Percentiles rank a stretch among this genome's conserved stretches.
These are phyloP conservation scores for Zoysia matrella DNA, from an alignment of 202 grass and related monocot genomes.

Conservation along the genomic window DNA sequence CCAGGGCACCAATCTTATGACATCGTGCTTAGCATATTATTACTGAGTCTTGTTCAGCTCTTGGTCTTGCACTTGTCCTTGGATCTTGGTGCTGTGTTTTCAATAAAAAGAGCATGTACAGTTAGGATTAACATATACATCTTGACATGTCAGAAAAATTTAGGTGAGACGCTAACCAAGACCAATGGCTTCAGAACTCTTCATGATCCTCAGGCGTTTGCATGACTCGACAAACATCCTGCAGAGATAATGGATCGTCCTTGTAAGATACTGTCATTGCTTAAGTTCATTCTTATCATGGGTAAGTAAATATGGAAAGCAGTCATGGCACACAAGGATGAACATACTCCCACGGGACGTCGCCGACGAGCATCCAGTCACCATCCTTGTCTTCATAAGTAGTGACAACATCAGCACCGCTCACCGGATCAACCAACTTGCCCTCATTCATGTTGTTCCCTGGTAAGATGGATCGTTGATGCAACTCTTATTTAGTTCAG, in stretches of 20 bases:
- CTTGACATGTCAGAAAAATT: conserved; percentile 50
- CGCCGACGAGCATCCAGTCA: conserved; percentile 85
- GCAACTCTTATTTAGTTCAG: conserved; percentile 9
- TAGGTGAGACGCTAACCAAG: conserved; percentile 41
- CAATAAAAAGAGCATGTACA: conserved; percentile 17
- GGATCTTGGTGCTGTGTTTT: conserved; percentile 69
- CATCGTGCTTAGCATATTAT: conserved; percentile 50
- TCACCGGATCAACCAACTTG: conserved; percentile 48
- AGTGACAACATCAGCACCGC: conserved; percentile 55
- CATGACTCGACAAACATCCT: conserved; percentile 62
- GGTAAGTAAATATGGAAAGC: conserved; percentile 20
- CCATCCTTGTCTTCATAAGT: conserved; percentile 86
- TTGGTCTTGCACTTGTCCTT: conserved; percentile 88
- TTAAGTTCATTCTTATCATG: conserved; percentile 30
- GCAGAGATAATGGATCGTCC: conserved; percentile 24
- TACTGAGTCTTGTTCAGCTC: conserved; percentile 62
- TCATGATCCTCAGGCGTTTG: conserved; percentile 63
- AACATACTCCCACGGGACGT: conserved; percentile 71
- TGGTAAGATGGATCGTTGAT: conserved; percentile 30
- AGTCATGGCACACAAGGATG: conserved; percentile 16
- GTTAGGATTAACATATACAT: conserved; percentile 37
- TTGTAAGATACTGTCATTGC: conserved; percentile 16
- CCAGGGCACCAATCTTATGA: conserved; percentile 61
- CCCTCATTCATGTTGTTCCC: conserved; percentile 47
- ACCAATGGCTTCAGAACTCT: conserved; percentile 54